A percentile compares a stretch with the other conserved stretches of the same genome.
phyloP scores from a whole-genome alignment of 2,329 filamentous ascomycete species.

The Ceratocystis diversiconidia region DNA sequence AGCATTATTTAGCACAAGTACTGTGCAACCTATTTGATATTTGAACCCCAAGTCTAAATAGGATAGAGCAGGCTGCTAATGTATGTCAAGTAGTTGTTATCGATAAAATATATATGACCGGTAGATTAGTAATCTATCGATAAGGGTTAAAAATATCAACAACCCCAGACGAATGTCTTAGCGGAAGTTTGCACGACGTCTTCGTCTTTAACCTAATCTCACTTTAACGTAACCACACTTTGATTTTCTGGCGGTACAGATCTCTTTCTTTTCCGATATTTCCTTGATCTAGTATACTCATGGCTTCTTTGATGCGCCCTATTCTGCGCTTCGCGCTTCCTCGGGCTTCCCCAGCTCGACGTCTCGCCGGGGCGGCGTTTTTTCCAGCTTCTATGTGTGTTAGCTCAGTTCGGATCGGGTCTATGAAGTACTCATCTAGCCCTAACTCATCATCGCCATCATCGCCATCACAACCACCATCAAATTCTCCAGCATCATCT shows the following conservation, averaged over 20 bases:
- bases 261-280: too few relatives aligned
- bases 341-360: background rate
- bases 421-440: background rate
- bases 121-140: background rate
- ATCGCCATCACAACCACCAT: background rate
- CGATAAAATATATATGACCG: background rate
- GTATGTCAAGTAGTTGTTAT: background rate
- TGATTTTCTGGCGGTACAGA: too few relatives aligned
- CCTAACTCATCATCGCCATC: background rate
- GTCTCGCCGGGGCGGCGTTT: background rate
- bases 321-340: conserved; percentile 11
- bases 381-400: background rate
- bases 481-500: background rate
- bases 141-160: background rate
- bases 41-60: too few relatives aligned
- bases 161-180: background rate
- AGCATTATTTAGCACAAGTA: too few relatives aligned
- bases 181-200: too few relatives aligned
- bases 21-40: too few relatives aligned
- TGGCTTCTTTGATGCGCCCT: conserved; percentile 12
- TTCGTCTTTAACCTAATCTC: too few relatives aligned
- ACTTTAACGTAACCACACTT: too few relatives aligned
- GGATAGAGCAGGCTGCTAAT: too few relatives aligned
- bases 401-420: background rate
- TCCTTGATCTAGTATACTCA: background rate